Conservation (phyloP, 192 early-diverging fungal genomes). For the Umbelopsis sp. region DNA sequence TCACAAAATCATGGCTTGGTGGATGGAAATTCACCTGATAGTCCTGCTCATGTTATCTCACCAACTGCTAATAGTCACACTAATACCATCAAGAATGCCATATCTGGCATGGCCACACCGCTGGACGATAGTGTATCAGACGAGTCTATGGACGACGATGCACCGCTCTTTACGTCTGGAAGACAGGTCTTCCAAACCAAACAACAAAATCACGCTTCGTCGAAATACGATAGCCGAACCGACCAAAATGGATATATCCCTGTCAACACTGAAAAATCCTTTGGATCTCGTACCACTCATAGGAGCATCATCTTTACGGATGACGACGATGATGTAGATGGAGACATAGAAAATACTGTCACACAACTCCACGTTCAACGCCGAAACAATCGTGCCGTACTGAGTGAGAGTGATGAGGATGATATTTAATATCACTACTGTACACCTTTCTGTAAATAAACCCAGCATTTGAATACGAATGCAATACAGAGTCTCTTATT, state of each 20-base stretch:
- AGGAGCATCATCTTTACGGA: background rate
- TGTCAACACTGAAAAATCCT: too few relatives aligned
- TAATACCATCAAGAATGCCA: background rate
- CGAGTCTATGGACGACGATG: slow-evolving; percentile 43
- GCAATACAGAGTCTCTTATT: too few relatives aligned
- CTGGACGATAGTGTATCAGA: slow-evolving; percentile 24
- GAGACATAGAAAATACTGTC: background rate
- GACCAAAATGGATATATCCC: too few relatives aligned
- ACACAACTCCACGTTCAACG: background rate
- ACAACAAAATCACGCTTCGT: too few relatives aligned
- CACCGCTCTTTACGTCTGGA: slow-evolving; percentile 2
- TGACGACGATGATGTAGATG: background rate
- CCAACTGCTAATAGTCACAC: background rate
- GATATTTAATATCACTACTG: background rate
- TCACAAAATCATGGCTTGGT: background rate
- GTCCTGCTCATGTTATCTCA: background rate
- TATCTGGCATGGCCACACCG: background rate
- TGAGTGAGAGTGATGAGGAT: slow-evolving; percentile 1
- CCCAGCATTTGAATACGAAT: background rate
- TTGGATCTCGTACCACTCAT: background rate
- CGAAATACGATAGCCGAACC: background rate
- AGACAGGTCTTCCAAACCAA: background rate
- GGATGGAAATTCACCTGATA: background rate
- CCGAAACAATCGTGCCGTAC: background rate
- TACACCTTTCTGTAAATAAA: slow-evolving; percentile 2